Percentiles rank a stretch among this genome's conserved stretches.
These are phyloP conservation scores for Talaromyces sp. DNA, from an alignment of 2,329 filamentous ascomycete genomes.

Conservation along the genomic window DNA sequence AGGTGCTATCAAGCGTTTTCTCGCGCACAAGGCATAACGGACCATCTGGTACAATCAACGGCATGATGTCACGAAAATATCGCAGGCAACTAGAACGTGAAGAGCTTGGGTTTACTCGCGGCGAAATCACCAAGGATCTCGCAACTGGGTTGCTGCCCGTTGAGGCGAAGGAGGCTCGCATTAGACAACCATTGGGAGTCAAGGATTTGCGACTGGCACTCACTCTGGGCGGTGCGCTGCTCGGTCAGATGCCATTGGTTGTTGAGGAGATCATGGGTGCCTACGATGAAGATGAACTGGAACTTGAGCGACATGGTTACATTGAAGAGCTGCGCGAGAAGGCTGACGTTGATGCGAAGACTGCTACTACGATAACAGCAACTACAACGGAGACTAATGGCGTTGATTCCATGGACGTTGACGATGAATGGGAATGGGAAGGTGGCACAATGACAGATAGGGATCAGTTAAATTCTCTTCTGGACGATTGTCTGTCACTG, in stretches of 20 bases:
- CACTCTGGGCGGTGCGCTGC: conserved; percentile 69
- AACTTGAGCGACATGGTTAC: conserved; percentile 44
- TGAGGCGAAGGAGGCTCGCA: conserved; percentile 72
- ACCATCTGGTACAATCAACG: conserved; percentile 61
- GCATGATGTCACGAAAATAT: conserved; percentile 78
- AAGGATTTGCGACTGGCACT: conserved; percentile 74
- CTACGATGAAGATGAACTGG: conserved; percentile 73
- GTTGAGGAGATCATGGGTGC: conserved; percentile 66
- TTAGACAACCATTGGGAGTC: conserved; percentile 69
- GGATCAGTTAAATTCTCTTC: conserved; percentile 37
- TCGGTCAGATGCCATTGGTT: conserved; percentile 74
- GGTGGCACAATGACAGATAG: conserved; percentile 35
- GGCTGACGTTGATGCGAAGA: conserved; percentile 18
- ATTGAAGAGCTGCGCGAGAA: conserved; percentile 21
- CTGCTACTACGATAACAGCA: conserved; percentile 21
- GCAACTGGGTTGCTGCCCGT: conserved; percentile 71
- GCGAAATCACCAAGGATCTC: conserved; percentile 70
- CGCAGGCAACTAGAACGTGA: conserved; percentile 70
- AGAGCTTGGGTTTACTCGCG: conserved; percentile 68
- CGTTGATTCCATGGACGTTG: conserved; percentile 41
- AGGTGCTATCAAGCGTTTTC: conserved; percentile 55
- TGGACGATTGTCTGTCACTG: conserved; percentile 44
- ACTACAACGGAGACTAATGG: conserved; percentile 16
- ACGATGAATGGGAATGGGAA: conserved; percentile 41
- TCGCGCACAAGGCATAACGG: conserved; percentile 56